Evolutionary conservation across 768 basidiomycete species (phyloP).

Genomic region (Pisolithus tinctorius): DNA sequence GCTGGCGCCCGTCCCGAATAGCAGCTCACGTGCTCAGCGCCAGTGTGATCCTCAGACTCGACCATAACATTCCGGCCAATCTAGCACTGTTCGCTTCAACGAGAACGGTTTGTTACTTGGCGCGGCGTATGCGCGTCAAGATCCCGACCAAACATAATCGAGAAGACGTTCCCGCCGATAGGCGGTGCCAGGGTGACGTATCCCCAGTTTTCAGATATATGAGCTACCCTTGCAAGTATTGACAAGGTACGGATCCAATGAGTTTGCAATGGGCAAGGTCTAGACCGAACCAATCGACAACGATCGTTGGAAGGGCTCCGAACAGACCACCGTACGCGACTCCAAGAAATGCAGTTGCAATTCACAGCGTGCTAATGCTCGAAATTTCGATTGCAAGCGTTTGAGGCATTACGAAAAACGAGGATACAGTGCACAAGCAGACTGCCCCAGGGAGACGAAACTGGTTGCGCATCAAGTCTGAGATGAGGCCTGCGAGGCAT

Average conservation of each 20-base stretch:
- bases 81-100: slow-evolving; percentile 42
- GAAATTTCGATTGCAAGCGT: slow-evolving; percentile 47
- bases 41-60: slow-evolving; percentile 46
- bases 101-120: slow-evolving; percentile 4
- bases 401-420: slow-evolving; percentile 69
- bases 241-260: not conserved
- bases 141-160: slow-evolving; percentile 75
- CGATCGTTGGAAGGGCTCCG: slow-evolving; percentile 72
- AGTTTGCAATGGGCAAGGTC: slow-evolving; percentile 4
- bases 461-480: slow-evolving; percentile 56
- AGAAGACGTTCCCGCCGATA: slow-evolving; percentile 77
- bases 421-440: slow-evolving; percentile 60
- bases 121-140: slow-evolving; percentile 60
- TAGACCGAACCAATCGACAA: slow-evolving; percentile 87
- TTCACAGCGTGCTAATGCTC: too few species aligned
- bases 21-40: slow-evolving; percentile 33
- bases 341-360: too few species aligned
- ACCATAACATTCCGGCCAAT: too few species aligned
- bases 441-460: slow-evolving; percentile 59
- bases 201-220: slow-evolving; percentile 86
- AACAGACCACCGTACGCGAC: too few species aligned
- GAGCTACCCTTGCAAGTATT: slow-evolving; percentile 31
- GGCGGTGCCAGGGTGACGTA: slow-evolving; percentile 68
- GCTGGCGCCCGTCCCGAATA: slow-evolving; percentile 22
- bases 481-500: slow-evolving; percentile 47